phyloP scores from a whole-genome alignment of 257 asterid genomes.

The Primulina tabacum region DNA sequence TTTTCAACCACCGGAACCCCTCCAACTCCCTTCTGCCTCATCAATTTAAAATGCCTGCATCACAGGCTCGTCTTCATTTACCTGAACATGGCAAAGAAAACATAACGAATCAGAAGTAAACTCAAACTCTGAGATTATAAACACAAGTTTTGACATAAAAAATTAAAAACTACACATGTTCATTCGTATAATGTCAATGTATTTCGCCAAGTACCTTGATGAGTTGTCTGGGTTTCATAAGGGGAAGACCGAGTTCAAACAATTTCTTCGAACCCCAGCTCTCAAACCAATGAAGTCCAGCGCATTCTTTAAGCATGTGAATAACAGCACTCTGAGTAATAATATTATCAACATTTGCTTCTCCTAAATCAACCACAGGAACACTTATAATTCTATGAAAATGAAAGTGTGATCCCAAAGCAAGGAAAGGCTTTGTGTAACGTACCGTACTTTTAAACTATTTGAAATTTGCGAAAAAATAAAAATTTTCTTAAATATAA shows the following conservation, averaged over 20 bases:
- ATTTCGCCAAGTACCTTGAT: conserved; percentile 50
- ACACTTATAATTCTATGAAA: no score
- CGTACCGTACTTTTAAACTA: no score
- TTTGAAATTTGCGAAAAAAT: no score
- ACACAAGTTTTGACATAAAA: not conserved
- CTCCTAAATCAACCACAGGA: conserved; percentile 91
- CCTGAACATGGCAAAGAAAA: conserved; percentile 37
- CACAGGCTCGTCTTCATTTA: conserved; percentile 84
- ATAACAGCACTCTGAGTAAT: conserved; percentile 94
- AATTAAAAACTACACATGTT: not conserved
- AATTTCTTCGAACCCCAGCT: conserved; percentile 93
- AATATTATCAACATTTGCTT: conserved; percentile 67
- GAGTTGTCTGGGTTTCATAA: conserved; percentile 56
- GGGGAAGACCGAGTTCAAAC: conserved; percentile 85
- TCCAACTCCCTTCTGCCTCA: conserved; percentile 91
- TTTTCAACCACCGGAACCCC: conserved; percentile 83
- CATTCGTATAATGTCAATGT: not conserved
- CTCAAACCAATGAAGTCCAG: conserved; percentile 97
- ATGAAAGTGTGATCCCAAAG: no score
- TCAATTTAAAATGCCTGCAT: conserved; percentile 88
- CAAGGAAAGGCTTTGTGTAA: no score
- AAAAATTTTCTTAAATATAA: no score
- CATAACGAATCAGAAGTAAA: not conserved
- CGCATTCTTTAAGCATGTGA: conserved; percentile 96
- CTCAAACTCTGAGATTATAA: not conserved